Percentiles rank a stretch among this genome's conserved stretches.
Conservation (phyloP, 805 yeast species). For the Cyberlindnera maritima region DNA sequence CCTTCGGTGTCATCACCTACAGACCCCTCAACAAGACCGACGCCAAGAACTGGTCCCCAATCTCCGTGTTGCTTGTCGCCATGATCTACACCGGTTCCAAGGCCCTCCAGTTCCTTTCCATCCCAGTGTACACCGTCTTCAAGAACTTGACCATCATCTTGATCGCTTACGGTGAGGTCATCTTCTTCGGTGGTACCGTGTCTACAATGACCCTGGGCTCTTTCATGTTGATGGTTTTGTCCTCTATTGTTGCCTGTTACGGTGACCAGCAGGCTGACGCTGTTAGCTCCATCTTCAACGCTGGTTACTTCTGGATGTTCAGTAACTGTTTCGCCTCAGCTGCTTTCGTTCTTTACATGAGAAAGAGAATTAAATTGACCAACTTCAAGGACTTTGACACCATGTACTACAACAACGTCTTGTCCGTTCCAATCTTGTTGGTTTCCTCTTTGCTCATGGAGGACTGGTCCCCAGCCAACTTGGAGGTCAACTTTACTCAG, state of each 20-base stretch:
- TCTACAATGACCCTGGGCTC: constrained; percentile 88
- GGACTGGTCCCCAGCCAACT: constrained; percentile 88
- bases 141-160: constrained; percentile 94
- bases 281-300: constrained; percentile 40
- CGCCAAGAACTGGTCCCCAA: constrained; percentile 95
- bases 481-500: constrained; percentile 72
- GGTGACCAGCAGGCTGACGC: constrained; percentile 55
- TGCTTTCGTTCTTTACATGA: constrained; percentile 88
- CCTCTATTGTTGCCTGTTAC: constrained; percentile 94
- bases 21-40: constrained; percentile 83
- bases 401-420: constrained; percentile 95
- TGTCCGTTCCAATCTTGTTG: constrained; percentile 87
- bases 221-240: constrained; percentile 86
- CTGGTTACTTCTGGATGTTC: constrained; percentile 97
- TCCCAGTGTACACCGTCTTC: constrained; percentile 97
- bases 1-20: constrained; percentile 75
- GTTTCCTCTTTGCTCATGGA: constrained; percentile 74
- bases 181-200: constrained; percentile 94
- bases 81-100: constrained; percentile 97
- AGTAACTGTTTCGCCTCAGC: constrained; percentile 93
- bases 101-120: constrained; percentile 86
- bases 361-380: constrained; percentile 96
- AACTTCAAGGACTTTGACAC: constrained; percentile 96
- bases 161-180: constrained; percentile 96
- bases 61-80: constrained; percentile 79